A percentile compares a stretch with the other conserved stretches of the same genome.
phyloP scores from a whole-genome alignment of 352 stramenopile species.

The Phytophthora cryptogea region DNA sequence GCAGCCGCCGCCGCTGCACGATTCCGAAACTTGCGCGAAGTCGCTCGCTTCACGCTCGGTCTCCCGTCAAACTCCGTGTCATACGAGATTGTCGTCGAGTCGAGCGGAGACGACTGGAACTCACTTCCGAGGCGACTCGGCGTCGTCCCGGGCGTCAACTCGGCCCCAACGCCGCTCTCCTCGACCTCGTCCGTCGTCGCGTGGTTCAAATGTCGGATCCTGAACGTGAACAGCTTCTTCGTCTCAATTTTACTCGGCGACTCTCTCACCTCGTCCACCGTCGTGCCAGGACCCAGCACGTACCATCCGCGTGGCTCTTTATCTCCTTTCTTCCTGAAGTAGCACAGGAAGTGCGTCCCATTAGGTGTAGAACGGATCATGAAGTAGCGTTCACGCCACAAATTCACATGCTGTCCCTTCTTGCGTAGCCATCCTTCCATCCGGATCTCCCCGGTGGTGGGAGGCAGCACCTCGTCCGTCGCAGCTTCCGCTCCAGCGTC shows the following conservation, averaged over 20 bases:
- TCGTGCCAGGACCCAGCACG: constrained; percentile 75
- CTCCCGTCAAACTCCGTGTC: constrained; percentile 52
- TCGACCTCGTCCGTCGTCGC: constrained; percentile 51
- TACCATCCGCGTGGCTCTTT: constrained; percentile 86
- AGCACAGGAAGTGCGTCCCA: constrained; percentile 81
- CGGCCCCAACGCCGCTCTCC: constrained; percentile 30
- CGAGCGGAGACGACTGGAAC: constrained; percentile 37
- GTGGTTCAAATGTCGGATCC: constrained; percentile 71
- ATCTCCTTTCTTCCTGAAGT: constrained; percentile 86
- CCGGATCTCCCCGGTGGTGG: constrained; percentile 66
- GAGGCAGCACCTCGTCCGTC: constrained; percentile 15
- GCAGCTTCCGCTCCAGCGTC: constrained; percentile 12
- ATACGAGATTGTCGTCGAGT: constrained; percentile 25
- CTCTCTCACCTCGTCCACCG: constrained; percentile 83
- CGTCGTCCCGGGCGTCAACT: constrained; percentile 28
- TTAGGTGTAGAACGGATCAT: constrained; percentile 87
- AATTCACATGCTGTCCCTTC: constrained; percentile 86
- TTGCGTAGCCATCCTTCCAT: constrained; percentile 89
- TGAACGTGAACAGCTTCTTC: constrained; percentile 86
- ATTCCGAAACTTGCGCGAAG: constrained; percentile 63
- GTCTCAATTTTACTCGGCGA: constrained; percentile 89
- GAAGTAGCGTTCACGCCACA: constrained; percentile 88
- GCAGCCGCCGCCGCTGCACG: constrained; percentile 68
- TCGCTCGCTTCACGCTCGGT: constrained; percentile 48
- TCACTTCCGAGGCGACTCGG: constrained; percentile 34